Base-by-base conservation (phyloP, 768 basidiomycete species). In the Trichaptum fuscoviolaceum region DNA sequence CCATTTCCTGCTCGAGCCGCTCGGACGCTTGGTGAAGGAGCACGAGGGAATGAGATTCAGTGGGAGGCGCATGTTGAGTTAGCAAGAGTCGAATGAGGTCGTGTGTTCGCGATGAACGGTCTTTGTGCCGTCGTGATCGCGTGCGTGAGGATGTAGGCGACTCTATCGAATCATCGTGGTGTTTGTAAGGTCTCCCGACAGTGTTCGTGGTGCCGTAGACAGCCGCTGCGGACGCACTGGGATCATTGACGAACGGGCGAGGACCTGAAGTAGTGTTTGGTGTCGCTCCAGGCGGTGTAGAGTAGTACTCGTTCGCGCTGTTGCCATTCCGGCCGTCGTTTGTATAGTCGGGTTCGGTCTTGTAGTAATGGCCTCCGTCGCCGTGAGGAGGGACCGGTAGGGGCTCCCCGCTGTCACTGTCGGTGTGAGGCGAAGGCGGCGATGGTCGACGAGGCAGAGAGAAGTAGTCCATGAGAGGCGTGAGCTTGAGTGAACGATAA, bases 1-100 rank as follows among this genome's bases (percentile, higher is more conserved):
- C 69, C 1, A 81, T 77, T 67, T 83, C 82, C 15, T 70, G 67
- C 64, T 82, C 80, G 58, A 83, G 73, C 58, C 71, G 70, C 9
- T 77, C 74, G 7, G 76, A 70, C 9, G 76, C 73, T 9, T 71
- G 52, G 42, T 65, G 67, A 12, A 77, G 71, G 57, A 74, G 68
- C 27, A 61, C 59, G 15, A 25, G 59, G 25, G 30, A 52, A 18
- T 61, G 63, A 8, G 63, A 25, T 25, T 63, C 63, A 10, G 24
- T 63, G 7, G 34, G 24, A 25, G 25, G 23, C 34, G 35, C 27
- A 24, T 36, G 26, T 35, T 63, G 9, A 26, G 59, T 34, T 15
- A 34, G 25, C 25, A 61, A 23, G 17, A 61, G 30, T 34, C 59
- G 59, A 18, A 61, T 34, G 59, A 61, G 59, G 15, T 61, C 59